Evolutionary conservation across 495 filamentous ascomycete species (phyloP).

Genomic region (Ascobolus immersus): DNA sequence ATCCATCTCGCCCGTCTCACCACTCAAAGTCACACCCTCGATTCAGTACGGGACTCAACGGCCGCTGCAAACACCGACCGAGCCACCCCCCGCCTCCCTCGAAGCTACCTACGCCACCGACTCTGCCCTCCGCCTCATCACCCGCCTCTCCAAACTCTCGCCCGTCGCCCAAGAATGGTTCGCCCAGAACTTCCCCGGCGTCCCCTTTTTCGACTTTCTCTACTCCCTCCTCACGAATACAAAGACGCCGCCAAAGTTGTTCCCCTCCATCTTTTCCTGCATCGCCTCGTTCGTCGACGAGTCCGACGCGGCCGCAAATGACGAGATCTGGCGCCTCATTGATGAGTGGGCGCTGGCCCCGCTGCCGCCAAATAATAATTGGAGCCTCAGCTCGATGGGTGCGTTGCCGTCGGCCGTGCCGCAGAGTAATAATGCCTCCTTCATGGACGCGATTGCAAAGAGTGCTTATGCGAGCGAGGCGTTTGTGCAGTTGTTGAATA

Average conservation of each 20-base stretch:
- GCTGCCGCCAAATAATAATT: too few relatives aligned
- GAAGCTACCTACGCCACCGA: constrained; percentile 14
- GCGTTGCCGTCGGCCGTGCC: too few relatives aligned
- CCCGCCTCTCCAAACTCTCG: constrained; percentile 45
- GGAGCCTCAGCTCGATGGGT: too few relatives aligned
- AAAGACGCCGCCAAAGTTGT: constrained; percentile 14
- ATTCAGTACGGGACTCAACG: too few relatives aligned
- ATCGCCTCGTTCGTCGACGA: constrained; percentile 15
- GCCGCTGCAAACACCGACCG: too few relatives aligned
- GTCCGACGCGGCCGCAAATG: constrained; percentile 8
- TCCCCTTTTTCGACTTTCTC: constrained; percentile 8
- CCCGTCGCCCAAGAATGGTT: constrained; percentile 32
- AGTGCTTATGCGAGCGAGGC: too few relatives aligned
- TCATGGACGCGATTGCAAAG: too few relatives aligned
- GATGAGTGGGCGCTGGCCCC: constrained; percentile 13
- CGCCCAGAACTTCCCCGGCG: constrained; percentile 33
- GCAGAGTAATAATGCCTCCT: too few relatives aligned
- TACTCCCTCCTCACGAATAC: constrained; percentile 11
- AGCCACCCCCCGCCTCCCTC: too few relatives aligned
- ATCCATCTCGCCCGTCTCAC: too few relatives aligned
- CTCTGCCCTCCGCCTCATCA: constrained; percentile 60
- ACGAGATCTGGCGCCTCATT: constrained; percentile 13
- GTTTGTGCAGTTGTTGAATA: constrained; percentile 46
- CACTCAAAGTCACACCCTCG: too few relatives aligned
- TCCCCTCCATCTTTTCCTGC: constrained; percentile 16